Percentiles rank a stretch among this genome's conserved stretches.
Evolutionary conservation across 202 grass and related monocot genomes (phyloP).

Genomic region (Panicum virgatum): DNA sequence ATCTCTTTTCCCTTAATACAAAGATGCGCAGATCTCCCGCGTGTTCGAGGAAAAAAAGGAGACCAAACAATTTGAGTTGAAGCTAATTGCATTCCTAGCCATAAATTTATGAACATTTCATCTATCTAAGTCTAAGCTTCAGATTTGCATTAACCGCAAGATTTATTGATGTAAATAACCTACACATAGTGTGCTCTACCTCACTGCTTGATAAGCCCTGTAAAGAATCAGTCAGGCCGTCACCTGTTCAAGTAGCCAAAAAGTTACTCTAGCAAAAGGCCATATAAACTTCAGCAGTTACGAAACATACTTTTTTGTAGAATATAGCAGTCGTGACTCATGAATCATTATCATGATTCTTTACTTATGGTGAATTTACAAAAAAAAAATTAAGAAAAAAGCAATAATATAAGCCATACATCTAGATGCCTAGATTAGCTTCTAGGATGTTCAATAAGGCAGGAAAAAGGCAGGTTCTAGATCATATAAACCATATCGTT

Average conservation of each 20-base stretch:
- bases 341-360: neutral
- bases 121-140: neutral
- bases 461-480: no score
- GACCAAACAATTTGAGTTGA: neutral
- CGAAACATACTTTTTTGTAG: neutral
- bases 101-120: slow-evolving; percentile 14
- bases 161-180: slow-evolving; percentile 18
- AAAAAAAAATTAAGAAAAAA: neutral
- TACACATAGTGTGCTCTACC: slow-evolving; percentile 46
- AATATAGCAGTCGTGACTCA: neutral
- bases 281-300: slow-evolving; percentile 18
- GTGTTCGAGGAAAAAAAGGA: neutral
- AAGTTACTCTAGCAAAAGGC: neutral
- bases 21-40: no score
- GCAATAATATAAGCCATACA: neutral
- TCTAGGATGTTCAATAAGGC: slow-evolving; percentile 5
- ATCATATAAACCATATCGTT: no score
- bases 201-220: slow-evolving; percentile 88
- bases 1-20: no score
- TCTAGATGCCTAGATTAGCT: neutral
- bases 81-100: neutral
- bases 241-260: slow-evolving; percentile 58
- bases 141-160: neutral
- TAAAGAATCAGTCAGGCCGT: slow-evolving; percentile 81
- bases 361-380: neutral